Conservation (phyloP, 805 yeast genomes). For the Lachancea fermentati region DNA sequence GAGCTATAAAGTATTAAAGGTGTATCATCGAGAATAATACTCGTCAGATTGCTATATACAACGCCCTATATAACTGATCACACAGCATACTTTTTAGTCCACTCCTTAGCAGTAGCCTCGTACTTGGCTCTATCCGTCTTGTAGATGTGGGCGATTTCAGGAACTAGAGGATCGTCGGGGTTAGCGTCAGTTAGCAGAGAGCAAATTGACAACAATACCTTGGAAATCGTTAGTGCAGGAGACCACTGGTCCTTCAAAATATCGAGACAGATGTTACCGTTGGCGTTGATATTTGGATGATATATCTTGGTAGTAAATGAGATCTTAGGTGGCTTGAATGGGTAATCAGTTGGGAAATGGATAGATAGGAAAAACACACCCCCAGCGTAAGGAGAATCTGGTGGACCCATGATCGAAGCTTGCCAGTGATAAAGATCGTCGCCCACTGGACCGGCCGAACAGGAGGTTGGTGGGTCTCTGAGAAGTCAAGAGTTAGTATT, state of each 20-base stretch:
- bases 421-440: constrained; percentile 99
- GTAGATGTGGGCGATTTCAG: constrained; percentile 95
- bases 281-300: constrained; percentile 94
- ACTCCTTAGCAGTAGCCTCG: constrained; percentile 95
- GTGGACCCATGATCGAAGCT: constrained; percentile 98
- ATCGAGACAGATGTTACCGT: constrained; percentile 94
- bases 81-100: constrained; percentile 98
- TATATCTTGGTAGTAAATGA: constrained; percentile 91
- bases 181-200: constrained; percentile 95
- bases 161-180: constrained; percentile 98
- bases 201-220: constrained; percentile 90
- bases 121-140: constrained; percentile 90
- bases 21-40: background rate
- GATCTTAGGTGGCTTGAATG: constrained; percentile 96
- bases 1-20: background rate
- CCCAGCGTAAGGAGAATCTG: constrained; percentile 84
- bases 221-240: constrained; percentile 94
- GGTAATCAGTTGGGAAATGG: constrained; percentile 98
- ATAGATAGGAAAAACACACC: constrained; percentile 95
- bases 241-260: constrained; percentile 98
- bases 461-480: constrained; percentile 97
- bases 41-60: background rate
- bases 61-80: constrained; percentile 28
- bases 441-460: constrained; percentile 98
- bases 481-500: constrained; percentile 5